Evolutionary conservation across 345 rosid species (phyloP), one percentile per base, ranked within the genome.

Genomic region (Camelina neglecta): DNA sequence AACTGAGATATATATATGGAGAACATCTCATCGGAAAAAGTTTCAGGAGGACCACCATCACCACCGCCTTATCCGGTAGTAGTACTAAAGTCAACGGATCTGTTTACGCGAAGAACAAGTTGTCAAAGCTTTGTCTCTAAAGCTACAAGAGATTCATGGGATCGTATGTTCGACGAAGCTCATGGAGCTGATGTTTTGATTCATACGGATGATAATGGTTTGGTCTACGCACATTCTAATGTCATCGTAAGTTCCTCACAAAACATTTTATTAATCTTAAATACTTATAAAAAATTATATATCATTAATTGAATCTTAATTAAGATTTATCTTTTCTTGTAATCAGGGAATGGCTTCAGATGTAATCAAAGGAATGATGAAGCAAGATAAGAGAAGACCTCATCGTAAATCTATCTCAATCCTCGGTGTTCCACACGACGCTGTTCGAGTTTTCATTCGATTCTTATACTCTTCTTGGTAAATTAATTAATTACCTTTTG

Each of bases 401-500:
- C 69, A 65, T 8, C 72, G 65, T 4, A 81, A 75, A 85, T 76
- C 87, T 12, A 84, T 93, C 66, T 78, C 90, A 6, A 83, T 91
- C 67, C 83, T 23, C 1, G 98, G 98, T 16, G 97, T 90, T 77
- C 88, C 96, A n/a, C 81, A 72, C 1, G 84, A 91, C 15, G 91
- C 93, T 59, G 90, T 91, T 81, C 85, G 88, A 61, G 88, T 82
- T 75, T 93, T 93, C 81, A 65, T 91, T 69, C 77, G 94, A 35
- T 87, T 88, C 84, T 75, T 91, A 58, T 93, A 91, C 79, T 93
- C 97, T 67, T 91, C 93, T 63, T 39, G 96, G 96, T 93, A 91
- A 64, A 3, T 59, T 23, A 66, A 3, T 29, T 35, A 6, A 18
- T 18, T 35, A 35, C 38, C 1, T 23, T 60, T 23, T 6, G 1